Percentiles rank a stretch among this genome's conserved stretches.
Evolutionary conservation across 345 rosid genomes (phyloP).

Genomic region (Mercurialis annua): DNA sequence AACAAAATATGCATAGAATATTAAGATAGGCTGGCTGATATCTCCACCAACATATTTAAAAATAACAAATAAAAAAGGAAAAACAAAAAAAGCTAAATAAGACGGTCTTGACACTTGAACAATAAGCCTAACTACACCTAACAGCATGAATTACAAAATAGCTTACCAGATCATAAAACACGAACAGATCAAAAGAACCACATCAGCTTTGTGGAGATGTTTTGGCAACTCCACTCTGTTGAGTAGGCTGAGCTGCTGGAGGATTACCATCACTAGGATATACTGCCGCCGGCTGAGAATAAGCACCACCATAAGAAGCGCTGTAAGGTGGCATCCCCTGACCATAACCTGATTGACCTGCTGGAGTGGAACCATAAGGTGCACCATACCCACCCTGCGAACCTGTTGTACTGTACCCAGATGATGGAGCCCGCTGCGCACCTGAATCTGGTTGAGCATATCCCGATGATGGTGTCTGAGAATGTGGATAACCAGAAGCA

Average conservation of each 20-base stretch:
- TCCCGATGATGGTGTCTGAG: conserved; percentile 59
- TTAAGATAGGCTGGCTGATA: background rate
- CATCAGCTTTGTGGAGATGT: conserved; percentile 64
- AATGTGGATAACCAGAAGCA: conserved; percentile 47
- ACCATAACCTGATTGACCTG: conserved; percentile 53
- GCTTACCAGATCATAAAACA: conserved; percentile 5
- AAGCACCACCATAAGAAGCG: conserved; percentile 47
- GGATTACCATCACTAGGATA: conserved; percentile 55
- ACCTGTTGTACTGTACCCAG: conserved; percentile 37
- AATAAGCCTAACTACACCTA: conserved; percentile 14
- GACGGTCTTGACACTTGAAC: background rate
- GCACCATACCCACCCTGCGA: conserved; percentile 50
- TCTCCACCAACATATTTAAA: background rate
- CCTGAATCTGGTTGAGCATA: conserved; percentile 47
- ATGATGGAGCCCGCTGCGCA: conserved; percentile 40
- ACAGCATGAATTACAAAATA: conserved; percentile 4
- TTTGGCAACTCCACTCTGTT: conserved; percentile 59
- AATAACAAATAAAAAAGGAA: too few species aligned
- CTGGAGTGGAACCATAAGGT: conserved; percentile 45
- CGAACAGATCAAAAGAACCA: background rate
- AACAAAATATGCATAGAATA: background rate
- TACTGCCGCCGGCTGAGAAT: conserved; percentile 48
- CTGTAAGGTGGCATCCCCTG: conserved; percentile 59
- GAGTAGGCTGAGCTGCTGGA: conserved; percentile 48
- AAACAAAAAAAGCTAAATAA: background rate